Conservation (phyloP, 2,329 filamentous ascomycete species). For the Colletotrichum caudatum region DNA sequence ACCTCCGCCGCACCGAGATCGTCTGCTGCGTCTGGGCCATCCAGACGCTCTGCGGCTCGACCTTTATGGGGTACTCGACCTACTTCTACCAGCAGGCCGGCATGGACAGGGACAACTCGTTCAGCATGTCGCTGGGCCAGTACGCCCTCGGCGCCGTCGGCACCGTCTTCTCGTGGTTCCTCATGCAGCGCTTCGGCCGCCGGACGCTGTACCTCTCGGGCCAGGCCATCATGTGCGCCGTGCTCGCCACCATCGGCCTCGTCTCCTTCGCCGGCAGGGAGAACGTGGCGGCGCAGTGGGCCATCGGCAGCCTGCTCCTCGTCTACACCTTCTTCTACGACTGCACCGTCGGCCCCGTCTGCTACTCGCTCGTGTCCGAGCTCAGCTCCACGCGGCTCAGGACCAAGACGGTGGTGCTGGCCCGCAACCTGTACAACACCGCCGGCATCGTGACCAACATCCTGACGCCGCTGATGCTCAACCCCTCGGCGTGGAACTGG, state of each 20-base stretch:
- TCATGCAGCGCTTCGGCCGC: slow-evolving; percentile 58
- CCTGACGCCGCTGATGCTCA: slow-evolving; percentile 61
- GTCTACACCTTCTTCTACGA: slow-evolving; percentile 59
- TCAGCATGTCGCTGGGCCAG: slow-evolving; percentile 56
- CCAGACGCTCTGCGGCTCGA: slow-evolving; percentile 55
- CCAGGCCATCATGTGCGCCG: slow-evolving; percentile 52
- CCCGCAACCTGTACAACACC: slow-evolving; percentile 61
- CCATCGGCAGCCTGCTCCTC: slow-evolving; percentile 60
- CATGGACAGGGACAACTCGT: slow-evolving; percentile 53
- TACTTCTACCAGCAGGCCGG: slow-evolving; percentile 61
- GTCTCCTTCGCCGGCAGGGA: slow-evolving; percentile 57
- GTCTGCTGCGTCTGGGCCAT: slow-evolving; percentile 55
- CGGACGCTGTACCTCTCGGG: slow-evolving; percentile 60
- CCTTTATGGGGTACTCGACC: slow-evolving; percentile 51
- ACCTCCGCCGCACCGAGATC: slow-evolving; percentile 61
- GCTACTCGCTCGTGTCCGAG: slow-evolving; percentile 59
- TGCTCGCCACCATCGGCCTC: slow-evolving; percentile 59
- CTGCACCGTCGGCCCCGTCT: slow-evolving; percentile 59
- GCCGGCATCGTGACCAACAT: slow-evolving; percentile 60
- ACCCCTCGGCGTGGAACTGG: slow-evolving; percentile 60
- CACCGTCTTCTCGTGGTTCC: slow-evolving; percentile 59
- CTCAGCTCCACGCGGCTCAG: slow-evolving; percentile 59
- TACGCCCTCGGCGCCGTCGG: slow-evolving; percentile 60
- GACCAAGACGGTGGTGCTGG: slow-evolving; percentile 60
- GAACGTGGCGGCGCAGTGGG: slow-evolving; percentile 60